phyloP scores from a whole-genome alignment of 805 yeast genomes.

The Sugiyamaella boreocaroliniensis region DNA sequence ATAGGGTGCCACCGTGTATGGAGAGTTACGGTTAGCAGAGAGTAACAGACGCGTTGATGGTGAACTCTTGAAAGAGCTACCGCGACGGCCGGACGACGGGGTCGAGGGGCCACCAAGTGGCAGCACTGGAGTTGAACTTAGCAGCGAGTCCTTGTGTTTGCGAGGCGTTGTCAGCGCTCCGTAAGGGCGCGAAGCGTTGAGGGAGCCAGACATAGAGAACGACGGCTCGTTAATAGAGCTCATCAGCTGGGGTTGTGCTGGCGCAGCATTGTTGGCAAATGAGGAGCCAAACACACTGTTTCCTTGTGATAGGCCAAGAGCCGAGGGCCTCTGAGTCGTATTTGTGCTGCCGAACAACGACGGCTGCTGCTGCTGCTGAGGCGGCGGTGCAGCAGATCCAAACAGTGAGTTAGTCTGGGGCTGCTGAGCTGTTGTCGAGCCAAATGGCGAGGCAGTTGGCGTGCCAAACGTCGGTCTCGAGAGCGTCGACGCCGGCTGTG shows the following conservation, averaged over 20 bases:
- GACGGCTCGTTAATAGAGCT: neutral
- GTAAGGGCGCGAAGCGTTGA: neutral
- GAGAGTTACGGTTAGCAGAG: slow-evolving; percentile 9
- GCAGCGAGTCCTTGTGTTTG: neutral
- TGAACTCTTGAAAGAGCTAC: slow-evolving; percentile 13
- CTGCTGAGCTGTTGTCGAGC: neutral
- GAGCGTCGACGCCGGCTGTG: neutral
- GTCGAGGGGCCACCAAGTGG: neutral
- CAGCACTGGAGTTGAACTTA: neutral
- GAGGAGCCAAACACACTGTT: slow-evolving; percentile 13
- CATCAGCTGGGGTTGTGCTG: neutral
- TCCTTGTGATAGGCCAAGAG: neutral
- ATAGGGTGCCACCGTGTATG: slow-evolving; percentile 7
- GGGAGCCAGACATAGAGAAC: neutral
- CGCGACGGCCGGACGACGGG: neutral
- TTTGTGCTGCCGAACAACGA: neutral
- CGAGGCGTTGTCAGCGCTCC: neutral
- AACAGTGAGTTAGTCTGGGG: neutral
- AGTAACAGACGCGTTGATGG: slow-evolving; percentile 10
- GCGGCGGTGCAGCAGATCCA: neutral
- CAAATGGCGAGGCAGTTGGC: neutral
- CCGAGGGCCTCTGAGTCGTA: neutral
- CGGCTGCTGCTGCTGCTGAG: neutral
- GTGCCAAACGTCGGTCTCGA: neutral
- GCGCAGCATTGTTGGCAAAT: neutral